phyloP scores from a whole-genome alignment of 108 stramenopile genomes.

The Phaeodactylum tricornutum region DNA sequence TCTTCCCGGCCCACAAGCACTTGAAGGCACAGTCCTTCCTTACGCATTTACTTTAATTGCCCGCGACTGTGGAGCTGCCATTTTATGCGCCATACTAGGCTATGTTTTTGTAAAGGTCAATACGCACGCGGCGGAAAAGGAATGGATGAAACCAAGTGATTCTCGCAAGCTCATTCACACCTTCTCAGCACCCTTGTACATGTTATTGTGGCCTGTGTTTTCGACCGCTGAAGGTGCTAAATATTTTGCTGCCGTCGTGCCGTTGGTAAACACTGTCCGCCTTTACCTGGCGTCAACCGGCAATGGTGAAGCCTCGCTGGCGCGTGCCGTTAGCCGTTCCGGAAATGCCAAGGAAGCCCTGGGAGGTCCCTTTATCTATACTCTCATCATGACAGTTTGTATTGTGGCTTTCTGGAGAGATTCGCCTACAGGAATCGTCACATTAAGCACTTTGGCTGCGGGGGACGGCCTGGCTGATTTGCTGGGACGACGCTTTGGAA shows the following conservation, averaged over 20 bases:
- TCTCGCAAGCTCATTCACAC: conserved; percentile 70
- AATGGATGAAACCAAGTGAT: conserved; percentile 34
- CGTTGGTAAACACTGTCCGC: conserved; percentile 35
- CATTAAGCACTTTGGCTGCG: conserved; percentile 61
- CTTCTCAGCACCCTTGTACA: conserved; percentile 59
- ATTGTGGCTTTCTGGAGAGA: conserved; percentile 60
- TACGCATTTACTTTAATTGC: conserved; percentile 32
- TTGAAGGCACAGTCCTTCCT: conserved; percentile 3
- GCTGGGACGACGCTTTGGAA: conserved; percentile 56
- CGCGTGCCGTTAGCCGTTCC: conserved; percentile 52
- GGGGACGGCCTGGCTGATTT: conserved; percentile 82
- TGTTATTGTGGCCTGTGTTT: conserved; percentile 67
- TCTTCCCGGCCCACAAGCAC: not conserved
- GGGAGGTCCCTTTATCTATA: conserved; percentile 77
- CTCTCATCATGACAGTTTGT: conserved; percentile 31
- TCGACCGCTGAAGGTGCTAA: conserved; percentile 43
- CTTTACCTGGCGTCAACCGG: conserved; percentile 46
- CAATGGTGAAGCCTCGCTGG: conserved; percentile 38
- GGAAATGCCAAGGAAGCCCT: conserved; percentile 59
- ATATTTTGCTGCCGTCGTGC: conserved; percentile 53
- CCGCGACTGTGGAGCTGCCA: conserved; percentile 30
- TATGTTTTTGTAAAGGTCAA: conserved; percentile 38
- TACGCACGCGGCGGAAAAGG: conserved; percentile 24
- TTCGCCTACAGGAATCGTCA: conserved; percentile 39
- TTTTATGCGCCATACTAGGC: conserved; percentile 40